Evolutionary conservation across 805 yeast species (phyloP), one percentile per base, ranked within the genome.

Genomic region (Wickerhamomyces ciferrii): DNA sequence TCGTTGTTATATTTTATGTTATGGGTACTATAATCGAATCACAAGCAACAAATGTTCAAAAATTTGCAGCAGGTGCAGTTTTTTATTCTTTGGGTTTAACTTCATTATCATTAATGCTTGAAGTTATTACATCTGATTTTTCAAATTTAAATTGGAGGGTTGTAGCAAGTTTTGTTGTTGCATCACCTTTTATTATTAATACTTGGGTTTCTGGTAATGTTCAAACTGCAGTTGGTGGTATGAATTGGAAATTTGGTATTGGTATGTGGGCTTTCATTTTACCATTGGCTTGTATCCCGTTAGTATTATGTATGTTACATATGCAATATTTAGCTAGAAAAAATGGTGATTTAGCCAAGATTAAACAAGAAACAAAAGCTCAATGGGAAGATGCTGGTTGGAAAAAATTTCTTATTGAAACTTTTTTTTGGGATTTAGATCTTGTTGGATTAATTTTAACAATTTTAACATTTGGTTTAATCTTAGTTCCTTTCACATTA

Each of bases 161-260:
- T 52, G 65, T 75, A 34, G 75, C 72, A 47, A 73, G 84, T 10
- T 79, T 80, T 52, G 65, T 81, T 41, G 86, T 88, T 4, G 83
- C 86, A 3, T 65, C 77, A 42, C 89, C 89, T 1, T 82, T 78
- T 54, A 74, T 84, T 52, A 79, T 84, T 59, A 84, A 82, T 60
- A 80, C 89, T 21, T 84, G 90, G 90, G 70, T 82, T 44, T 66
- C 80, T 32, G 88, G 87, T 52, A 62, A 79, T 56, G 68, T 84
- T 36, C 59, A 71, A 8, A 48, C 55, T 8, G 64, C 64, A 32
- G 62, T 72, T 46, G 67, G 63, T 40, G 38, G 48, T n/a, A 54
- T 63, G 13, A 54, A 61, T 17, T 75, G 81, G 74, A 62, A 70
- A 20, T 78, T 81, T 80, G 74, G 76, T 48, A 75, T 78, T 52